Conservation (phyloP, 371 early-diverging fungal genomes). For the Thermomucor indicae-seudaticae region DNA sequence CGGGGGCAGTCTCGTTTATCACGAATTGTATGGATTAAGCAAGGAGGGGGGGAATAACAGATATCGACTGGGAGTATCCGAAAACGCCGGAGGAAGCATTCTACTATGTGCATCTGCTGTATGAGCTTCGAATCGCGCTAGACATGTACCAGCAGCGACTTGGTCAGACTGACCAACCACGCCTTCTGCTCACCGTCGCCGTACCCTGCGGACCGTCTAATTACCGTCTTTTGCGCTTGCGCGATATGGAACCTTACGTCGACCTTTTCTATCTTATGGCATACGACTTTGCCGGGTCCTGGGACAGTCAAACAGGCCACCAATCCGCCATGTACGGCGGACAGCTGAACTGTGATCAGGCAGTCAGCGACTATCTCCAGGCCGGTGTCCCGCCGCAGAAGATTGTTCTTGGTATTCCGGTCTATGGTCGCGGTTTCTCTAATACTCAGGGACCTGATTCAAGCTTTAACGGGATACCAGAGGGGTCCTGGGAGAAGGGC, state of each 20-base stretch:
- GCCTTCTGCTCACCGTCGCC: conserved; percentile 61
- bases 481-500: conserved; percentile 84
- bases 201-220: conserved; percentile 64
- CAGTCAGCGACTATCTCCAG: conserved; percentile 58
- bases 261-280: conserved; percentile 80
- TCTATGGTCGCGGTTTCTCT: conserved; percentile 81
- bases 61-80: conserved; percentile 91
- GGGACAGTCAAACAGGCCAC: conserved; percentile 73
- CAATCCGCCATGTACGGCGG: conserved; percentile 79
- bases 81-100: conserved; percentile 63
- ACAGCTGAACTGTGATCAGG: conserved; percentile 50
- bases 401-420: conserved; percentile 68
- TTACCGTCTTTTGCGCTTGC: conserved; percentile 55
- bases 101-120: conserved; percentile 76
- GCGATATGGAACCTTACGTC: conserved; percentile 59
- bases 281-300: conserved; percentile 77
- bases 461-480: conserved; percentile 57
- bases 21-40: background rate
- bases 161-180: conserved; percentile 36
- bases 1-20: background rate
- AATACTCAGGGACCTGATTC: conserved; percentile 12
- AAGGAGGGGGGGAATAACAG: conserved; percentile 24
- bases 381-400: conserved; percentile 73
- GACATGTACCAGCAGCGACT: conserved; percentile 45
- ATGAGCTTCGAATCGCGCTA: conserved; percentile 63